These are phyloP conservation scores for Neohortaea acidophila DNA, from an alignment of 495 filamentous ascomycete species.

Conservation along the genomic window DNA sequence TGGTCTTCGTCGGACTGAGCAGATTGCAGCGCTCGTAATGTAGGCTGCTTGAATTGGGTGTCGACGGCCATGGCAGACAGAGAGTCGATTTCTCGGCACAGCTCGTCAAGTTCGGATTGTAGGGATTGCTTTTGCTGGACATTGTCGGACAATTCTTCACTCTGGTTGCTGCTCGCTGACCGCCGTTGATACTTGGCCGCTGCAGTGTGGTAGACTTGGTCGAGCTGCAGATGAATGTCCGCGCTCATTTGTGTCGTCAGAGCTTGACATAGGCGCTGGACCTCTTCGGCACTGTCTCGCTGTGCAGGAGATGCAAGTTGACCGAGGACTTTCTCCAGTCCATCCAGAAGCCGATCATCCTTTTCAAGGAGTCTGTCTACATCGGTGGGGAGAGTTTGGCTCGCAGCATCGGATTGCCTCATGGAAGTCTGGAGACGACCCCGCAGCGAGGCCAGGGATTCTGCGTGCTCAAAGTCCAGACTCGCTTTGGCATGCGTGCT, in stretches of 20 bases:
- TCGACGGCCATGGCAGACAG: slow-evolving; percentile 26
- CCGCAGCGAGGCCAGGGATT: slow-evolving; percentile 18
- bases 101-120: slow-evolving; percentile 14
- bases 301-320: slow-evolving; percentile 12
- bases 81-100: slow-evolving; percentile 23
- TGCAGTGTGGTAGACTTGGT: slow-evolving; percentile 11
- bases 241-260: slow-evolving; percentile 19
- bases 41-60: slow-evolving; percentile 14
- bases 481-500: slow-evolving; percentile 17
- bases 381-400: slow-evolving; percentile 8
- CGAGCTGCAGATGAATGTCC: slow-evolving; percentile 22
- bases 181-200: not conserved
- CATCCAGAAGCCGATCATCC: slow-evolving; percentile 24
- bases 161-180: slow-evolving; percentile 5
- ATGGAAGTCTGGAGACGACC: slow-evolving; percentile 14
- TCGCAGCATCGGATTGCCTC: slow-evolving; percentile 14
- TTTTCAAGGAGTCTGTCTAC: slow-evolving; percentile 20
- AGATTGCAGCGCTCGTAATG: slow-evolving; percentile 4
- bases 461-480: slow-evolving; percentile 21
- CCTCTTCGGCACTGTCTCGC: slow-evolving; percentile 6
- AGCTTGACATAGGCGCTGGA: slow-evolving; percentile 23
- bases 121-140: slow-evolving; percentile 8
- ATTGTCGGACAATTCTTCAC: slow-evolving; percentile 3
- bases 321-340: slow-evolving; percentile 22
- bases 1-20: not conserved